Evolutionary conservation across 495 filamentous ascomycete genomes (phyloP).

Genomic region (Lepidopterella palustris): DNA sequence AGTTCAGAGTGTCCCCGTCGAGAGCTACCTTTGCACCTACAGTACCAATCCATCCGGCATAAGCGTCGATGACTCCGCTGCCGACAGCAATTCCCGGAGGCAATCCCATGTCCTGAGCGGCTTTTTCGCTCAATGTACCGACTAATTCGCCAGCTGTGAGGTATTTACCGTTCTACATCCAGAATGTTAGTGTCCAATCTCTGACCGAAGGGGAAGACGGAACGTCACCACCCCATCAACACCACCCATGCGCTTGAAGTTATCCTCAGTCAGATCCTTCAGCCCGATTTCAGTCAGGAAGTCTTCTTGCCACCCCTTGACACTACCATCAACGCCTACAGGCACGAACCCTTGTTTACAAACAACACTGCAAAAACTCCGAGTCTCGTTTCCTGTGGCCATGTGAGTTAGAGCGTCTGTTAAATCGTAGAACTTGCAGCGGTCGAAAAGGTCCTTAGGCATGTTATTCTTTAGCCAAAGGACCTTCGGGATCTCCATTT

Average conservation of each 20-base stretch:
- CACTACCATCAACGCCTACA: conserved; percentile 90
- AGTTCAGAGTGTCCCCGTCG: conserved; percentile 51
- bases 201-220: conserved; percentile 7
- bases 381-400: conserved; percentile 86
- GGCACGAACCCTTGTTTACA: conserved; percentile 96
- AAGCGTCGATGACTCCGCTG: conserved; percentile 95
- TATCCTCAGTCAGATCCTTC: conserved; percentile 69
- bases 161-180: conserved; percentile 74
- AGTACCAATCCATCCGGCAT: conserved; percentile 96
- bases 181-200: conserved; percentile 24
- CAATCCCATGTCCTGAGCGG: conserved; percentile 77
- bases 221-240: conserved; percentile 80
- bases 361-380: conserved; percentile 87
- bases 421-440: conserved; percentile 94
- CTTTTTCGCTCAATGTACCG: conserved; percentile 75
- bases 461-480: conserved; percentile 97
- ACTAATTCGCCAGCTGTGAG: conserved; percentile 85
- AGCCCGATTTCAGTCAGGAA: conserved; percentile 82
- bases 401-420: conserved; percentile 91
- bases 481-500: conserved; percentile 98
- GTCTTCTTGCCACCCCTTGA: conserved; percentile 97
- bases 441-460: conserved; percentile 81
- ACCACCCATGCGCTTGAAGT: conserved; percentile 87
- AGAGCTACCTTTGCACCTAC: conserved; percentile 91
- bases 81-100: conserved; percentile 84